Conservation (phyloP, 306 rosid genomes). For the Prunus campanulata region DNA sequence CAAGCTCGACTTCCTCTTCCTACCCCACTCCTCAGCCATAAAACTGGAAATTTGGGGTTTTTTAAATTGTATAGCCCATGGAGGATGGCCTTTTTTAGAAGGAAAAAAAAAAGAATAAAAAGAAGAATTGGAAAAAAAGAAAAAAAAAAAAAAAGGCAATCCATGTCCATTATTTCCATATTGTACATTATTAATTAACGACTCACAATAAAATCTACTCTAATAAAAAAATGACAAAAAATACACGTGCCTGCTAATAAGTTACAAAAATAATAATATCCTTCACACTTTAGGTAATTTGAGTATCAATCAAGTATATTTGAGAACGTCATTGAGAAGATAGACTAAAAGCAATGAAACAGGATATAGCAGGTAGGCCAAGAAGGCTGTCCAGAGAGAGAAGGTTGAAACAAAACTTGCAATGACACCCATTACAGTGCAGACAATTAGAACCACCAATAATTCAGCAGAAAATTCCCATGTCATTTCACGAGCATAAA, state of each 20-base stretch:
- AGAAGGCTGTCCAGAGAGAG: conserved; percentile 52
- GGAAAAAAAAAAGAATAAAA: no score
- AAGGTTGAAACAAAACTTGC: conserved; percentile 38
- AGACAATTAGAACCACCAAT: conserved; percentile 51
- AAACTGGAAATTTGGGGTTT: no score
- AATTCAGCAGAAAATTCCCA: conserved; percentile 71
- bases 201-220: neutral
- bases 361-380: conserved; percentile 47
- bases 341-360: conserved; percentile 43
- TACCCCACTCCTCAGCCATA: no score
- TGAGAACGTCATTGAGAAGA: conserved; percentile 40
- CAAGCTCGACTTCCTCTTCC: no score
- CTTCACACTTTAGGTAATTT: neutral
- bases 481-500: conserved; percentile 44
- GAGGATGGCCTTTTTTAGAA: no score
- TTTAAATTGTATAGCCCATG: no score
- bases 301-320: conserved; percentile 1
- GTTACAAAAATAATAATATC: neutral
- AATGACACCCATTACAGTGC: conserved; percentile 42
- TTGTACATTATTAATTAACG: neutral
- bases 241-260: neutral
- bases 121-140: no score
- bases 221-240: neutral
- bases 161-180: no score
- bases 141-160: no score